Evolutionary conservation across 176 grass and related monocot genomes (phyloP).

Genomic region (Coix lacrymajobi): DNA sequence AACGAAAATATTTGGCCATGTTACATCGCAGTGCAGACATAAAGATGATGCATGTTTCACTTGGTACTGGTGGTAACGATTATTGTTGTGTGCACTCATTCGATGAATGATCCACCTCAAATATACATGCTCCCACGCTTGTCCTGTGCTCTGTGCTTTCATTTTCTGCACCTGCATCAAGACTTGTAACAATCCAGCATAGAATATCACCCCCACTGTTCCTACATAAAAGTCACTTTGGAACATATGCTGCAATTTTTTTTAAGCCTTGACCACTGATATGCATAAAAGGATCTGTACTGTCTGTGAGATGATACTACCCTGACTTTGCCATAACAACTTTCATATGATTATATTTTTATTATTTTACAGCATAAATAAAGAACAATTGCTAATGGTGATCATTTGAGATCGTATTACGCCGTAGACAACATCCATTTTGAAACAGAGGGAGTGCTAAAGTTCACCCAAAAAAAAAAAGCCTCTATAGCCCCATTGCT

Average conservation of each 20-base stretch:
- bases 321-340: too few relatives aligned
- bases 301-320: too few relatives aligned
- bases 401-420: neutral
- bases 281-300: neutral
- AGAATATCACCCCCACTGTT: neutral
- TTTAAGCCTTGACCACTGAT: neutral
- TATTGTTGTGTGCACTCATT: neutral
- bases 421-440: neutral
- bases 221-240: neutral
- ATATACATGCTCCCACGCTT: neutral
- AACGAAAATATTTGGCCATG: slow-evolving; percentile 21
- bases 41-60: neutral
- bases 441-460: neutral
- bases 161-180: neutral
- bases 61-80: neutral
- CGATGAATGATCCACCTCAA: neutral
- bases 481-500: neutral
- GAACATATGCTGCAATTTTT: neutral
- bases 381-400: neutral
- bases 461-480: neutral
- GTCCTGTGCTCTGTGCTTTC: neutral
- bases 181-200: neutral
- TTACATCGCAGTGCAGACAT: neutral
- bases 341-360: neutral
- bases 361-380: neutral